Evolutionary conservation across 75 land plant species (phyloP).

Genomic region (Larix kaempferi): DNA sequence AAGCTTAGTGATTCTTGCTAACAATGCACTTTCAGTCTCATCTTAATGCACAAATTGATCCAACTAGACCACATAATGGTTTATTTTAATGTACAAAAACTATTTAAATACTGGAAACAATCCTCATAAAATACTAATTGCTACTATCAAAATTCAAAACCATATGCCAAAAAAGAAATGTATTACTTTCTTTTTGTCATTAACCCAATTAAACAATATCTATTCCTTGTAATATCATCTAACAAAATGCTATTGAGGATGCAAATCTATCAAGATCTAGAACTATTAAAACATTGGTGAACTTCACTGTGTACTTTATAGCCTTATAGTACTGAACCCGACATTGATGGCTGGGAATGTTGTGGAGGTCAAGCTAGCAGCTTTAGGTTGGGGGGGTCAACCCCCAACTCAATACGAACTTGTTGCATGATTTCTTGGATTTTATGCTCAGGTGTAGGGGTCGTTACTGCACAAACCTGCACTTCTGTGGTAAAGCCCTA

Average conservation of each 20-base stretch:
- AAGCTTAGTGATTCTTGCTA: not conserved
- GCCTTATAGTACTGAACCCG: not conserved
- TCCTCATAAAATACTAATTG: not conserved
- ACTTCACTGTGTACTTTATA: not conserved
- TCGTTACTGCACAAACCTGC: too few relatives aligned
- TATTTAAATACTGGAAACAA: not conserved
- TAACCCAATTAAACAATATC: not conserved
- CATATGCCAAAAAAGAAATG: not conserved
- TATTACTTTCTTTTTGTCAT: not conserved
- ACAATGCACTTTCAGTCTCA: not conserved
- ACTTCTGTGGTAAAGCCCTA: too few relatives aligned
- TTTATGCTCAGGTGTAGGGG: too few relatives aligned
- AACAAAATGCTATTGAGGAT: not conserved
- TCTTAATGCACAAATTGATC: not conserved
- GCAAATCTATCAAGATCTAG: not conserved
- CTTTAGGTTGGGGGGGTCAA: too few relatives aligned
- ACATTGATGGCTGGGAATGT: too few relatives aligned
- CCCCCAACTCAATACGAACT: too few relatives aligned
- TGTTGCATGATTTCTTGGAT: too few relatives aligned
- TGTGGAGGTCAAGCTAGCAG: too few relatives aligned
- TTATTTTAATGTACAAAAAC: not conserved
- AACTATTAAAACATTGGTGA: not conserved
- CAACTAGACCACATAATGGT: not conserved
- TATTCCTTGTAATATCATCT: not conserved
- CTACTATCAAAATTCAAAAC: not conserved